A percentile compares a stretch with the other conserved stretches of the same genome.
These are phyloP conservation scores for Phytophthora syringae DNA, from an alignment of 352 stramenopile species.

Conservation along the genomic window DNA sequence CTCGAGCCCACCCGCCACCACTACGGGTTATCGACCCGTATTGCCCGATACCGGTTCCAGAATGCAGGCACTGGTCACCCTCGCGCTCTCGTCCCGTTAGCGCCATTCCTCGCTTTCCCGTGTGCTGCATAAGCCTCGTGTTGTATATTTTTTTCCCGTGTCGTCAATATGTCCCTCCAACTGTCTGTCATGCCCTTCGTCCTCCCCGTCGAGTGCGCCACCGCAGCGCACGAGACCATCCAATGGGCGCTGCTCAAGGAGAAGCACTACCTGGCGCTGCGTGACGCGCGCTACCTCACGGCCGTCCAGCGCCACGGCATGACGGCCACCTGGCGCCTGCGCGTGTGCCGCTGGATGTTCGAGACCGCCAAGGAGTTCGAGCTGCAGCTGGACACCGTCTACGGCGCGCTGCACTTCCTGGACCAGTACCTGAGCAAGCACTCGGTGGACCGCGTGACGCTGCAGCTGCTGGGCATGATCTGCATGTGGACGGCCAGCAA, in stretches of 20 bases:
- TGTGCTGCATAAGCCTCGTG: conserved; percentile 35
- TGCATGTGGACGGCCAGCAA: conserved; percentile 79
- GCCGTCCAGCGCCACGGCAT: conserved; percentile 66
- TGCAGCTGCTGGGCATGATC: conserved; percentile 80
- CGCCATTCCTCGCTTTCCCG: conserved; percentile 48
- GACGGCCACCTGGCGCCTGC: conserved; percentile 64
- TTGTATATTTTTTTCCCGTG: conserved; percentile 25
- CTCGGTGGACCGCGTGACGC: conserved; percentile 75
- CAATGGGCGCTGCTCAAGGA: conserved; percentile 50
- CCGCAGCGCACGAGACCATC: conserved; percentile 39
- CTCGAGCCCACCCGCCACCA: conserved; percentile 9
- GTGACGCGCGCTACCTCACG: conserved; percentile 52
- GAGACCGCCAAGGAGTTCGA: conserved; percentile 79
- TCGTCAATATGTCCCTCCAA: conserved; percentile 20
- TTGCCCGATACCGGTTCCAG: conserved; percentile 27
- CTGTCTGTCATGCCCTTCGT: conserved; percentile 37
- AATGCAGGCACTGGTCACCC: conserved; percentile 26
- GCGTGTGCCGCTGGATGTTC: conserved; percentile 86
- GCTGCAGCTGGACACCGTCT: conserved; percentile 68
- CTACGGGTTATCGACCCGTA: conserved; percentile 22
- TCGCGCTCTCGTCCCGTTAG: conserved; percentile 23
- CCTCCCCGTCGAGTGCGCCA: conserved; percentile 27
- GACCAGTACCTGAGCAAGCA: conserved; percentile 71
- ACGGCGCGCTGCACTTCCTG: conserved; percentile 68
- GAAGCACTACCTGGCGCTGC: conserved; percentile 34